Evolutionary conservation across 345 rosid genomes (phyloP), one percentile per base, ranked within the genome.

Genomic region (Boechera stricta): DNA sequence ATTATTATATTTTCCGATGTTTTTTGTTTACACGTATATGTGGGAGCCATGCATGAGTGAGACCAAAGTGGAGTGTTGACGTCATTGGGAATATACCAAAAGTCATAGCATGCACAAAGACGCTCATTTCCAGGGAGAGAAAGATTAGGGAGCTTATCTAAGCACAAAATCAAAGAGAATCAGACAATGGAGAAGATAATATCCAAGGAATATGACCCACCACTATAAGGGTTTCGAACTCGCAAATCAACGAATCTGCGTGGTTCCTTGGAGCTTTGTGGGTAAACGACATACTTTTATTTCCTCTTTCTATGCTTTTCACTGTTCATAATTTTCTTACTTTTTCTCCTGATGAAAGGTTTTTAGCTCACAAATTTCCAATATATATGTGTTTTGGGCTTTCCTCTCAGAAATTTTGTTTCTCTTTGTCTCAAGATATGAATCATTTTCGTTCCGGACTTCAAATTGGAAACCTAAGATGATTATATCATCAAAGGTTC

Each of bases 401-500:
- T 31, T 53, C 55, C 55, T 41, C 60, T 8, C 9, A 7, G 0
- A 52, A 16, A 8, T 13, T 4, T 29, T 26, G 51, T 52, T 5
- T 54, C 5, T 38, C 7, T 72, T 3, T 16, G 8, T 7, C 13
- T 5, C 15, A 52, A 26, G 69, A 62, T 12, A 53, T 73, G 26
- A 29, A 57, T 32, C n/a, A 42, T 7, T 31, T 11, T 12, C 75
- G 90, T 84, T 60, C 96, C n/a, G 24, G 24, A 21, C 24, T 21
- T 21, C 48, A 1, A 44, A 67, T 92, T 86, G 45, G 82, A 84
- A 6, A 79, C 83, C 72, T 85, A 84, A n/a, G 89, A 85, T 48
- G 24, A 21, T 18, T n/a, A 53, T 26, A 38, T 4, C 2, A 0
- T 15, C 4, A 5, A 11, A 24, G 0, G 18, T 24, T 51, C 12